Evolutionary conservation across 768 basidiomycete genomes (phyloP), one percentile per base, ranked within the genome.

Genomic region (Kwoniella sp.): DNA sequence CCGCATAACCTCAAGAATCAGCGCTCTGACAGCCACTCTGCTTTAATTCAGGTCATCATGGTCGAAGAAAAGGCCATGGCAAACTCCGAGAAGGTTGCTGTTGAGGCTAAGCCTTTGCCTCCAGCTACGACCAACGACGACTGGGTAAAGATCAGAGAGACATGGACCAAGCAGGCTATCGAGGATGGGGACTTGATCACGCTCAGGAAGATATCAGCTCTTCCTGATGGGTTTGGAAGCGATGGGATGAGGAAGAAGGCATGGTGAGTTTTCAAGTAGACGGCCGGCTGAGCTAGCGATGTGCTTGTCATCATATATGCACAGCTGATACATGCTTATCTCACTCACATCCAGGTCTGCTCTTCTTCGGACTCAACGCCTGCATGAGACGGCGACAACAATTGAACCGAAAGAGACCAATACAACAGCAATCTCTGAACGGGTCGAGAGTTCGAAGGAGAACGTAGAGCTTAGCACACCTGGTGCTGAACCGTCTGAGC

Each of bases 181-280:
- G 64, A 67, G 1, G 54, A 67, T 22, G 25, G 64, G 2, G 79
- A 81, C 55, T 22, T 74, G 3, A 53, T 37, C 1, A 37, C 53
- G 1, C 67, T 82, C 7, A 47, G 78, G 21, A 36, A 50, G 26
- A 63, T 80, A 21, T 76, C 80, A 0, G 64, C 64, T 1, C 69
- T 77, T 22, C 66, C 72, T 2, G 80, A 78, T 1, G 81, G 81
- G 0, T 81, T 79, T 61, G 76, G 77, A 15, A 59, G 66, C 13
- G 59, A 74, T 27, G 74, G 69, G 30, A 67, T 79, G 46, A 58
- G 81, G 33, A 50, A 69, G 24, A 60, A 58, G 26, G 79, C 70
- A 29, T 82, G 81, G 81, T 79, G 49, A 48, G 80, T 67, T n/a
- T n/a, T n/a, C n/a, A n/a, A n/a, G n/a, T n/a, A n/a, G n/a, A n/a